Base-by-base conservation (phyloP, 305 asterid species). In the Rubia balearica region DNA sequence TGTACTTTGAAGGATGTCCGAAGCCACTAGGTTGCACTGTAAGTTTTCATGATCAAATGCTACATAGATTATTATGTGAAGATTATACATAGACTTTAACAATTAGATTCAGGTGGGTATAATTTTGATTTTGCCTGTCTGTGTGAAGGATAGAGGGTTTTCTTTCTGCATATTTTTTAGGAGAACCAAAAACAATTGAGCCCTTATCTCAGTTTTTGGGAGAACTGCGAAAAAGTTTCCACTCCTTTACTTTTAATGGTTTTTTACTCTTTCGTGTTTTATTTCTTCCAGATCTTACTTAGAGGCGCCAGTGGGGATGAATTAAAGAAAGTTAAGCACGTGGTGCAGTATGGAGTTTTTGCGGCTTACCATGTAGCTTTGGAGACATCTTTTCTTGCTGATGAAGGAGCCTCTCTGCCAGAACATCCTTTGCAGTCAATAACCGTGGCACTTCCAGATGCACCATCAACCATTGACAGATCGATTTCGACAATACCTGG, bases 1-100 rank as follows among this genome's bases (percentile, higher is more conserved):
- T 94, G 99, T 94, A 80, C 76, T 94, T 94, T 83, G 96, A 94
- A 75, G 99, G 90, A 74, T 94, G 99, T 81, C 99, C 97, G 55
- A 91, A 85, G 88, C 97, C 99, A 64, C 86, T 88, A 67, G 97
- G 99, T 68, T 94, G 84, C 91, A 94, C 97, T 72, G 99, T 94
- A 85, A 81, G 96, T 79, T 56, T 81, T 72, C 49, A 64, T 73
- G 45, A 69, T 68, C 71, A 62, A 19, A 65, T 71, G 73, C 66
- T 72, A 14, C 33, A 24, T 24, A 24, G 53, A 6, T 24, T n/a
- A 27, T 41, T 65, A 38, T 64, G 5, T 40, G 48, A 19, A 51
- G 10, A 65, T 55, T 1, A 11, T n/a, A 40, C 7, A 13, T 43
- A 41, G 48, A 11, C 27, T 63, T 45, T 30, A 13, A 12, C 30